A percentile compares a stretch with the other conserved stretches of the same genome.
Evolutionary conservation across 352 stramenopile species (phyloP).

Genomic region (Globisporangium cederbergense): DNA sequence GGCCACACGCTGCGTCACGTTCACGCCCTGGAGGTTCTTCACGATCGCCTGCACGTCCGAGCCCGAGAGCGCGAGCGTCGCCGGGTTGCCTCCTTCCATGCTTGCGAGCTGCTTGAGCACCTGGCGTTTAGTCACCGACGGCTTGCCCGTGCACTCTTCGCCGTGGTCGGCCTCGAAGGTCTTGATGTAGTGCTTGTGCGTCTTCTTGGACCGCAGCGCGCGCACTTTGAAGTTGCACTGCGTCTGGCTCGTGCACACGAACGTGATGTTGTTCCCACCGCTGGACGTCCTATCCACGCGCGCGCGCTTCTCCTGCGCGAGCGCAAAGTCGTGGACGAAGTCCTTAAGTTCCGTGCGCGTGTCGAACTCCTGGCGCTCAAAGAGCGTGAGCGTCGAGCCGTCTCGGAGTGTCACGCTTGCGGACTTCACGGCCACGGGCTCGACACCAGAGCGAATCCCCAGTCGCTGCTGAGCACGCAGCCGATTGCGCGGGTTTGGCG

Average conservation of each 20-base stretch:
- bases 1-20: slow-evolving; percentile 35
- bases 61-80: slow-evolving; percentile 29
- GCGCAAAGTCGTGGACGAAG: slow-evolving; percentile 46
- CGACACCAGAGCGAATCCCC: too few relatives aligned
- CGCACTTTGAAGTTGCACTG: slow-evolving; percentile 40
- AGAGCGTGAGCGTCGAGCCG: slow-evolving; percentile 29
- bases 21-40: slow-evolving; percentile 32
- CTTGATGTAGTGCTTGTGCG: slow-evolving; percentile 18
- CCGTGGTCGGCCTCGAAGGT: slow-evolving; percentile 35
- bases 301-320: slow-evolving; percentile 44
- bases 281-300: slow-evolving; percentile 32
- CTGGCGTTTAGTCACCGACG: slow-evolving; percentile 35
- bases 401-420: slow-evolving; percentile 16
- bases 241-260: slow-evolving; percentile 41
- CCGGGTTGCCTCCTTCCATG: slow-evolving; percentile 22
- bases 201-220: slow-evolving; percentile 14
- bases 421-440: not conserved
- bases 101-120: slow-evolving; percentile 35
- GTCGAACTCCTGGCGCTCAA: slow-evolving; percentile 33
- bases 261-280: slow-evolving; percentile 50
- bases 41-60: slow-evolving; percentile 34
- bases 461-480: not conserved
- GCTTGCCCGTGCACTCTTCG: slow-evolving; percentile 29
- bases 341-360: slow-evolving; percentile 33
- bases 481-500: slow-evolving; percentile 5